Base-by-base conservation (phyloP, 345 rosid species). In the Aquilaria malaccensis region DNA sequence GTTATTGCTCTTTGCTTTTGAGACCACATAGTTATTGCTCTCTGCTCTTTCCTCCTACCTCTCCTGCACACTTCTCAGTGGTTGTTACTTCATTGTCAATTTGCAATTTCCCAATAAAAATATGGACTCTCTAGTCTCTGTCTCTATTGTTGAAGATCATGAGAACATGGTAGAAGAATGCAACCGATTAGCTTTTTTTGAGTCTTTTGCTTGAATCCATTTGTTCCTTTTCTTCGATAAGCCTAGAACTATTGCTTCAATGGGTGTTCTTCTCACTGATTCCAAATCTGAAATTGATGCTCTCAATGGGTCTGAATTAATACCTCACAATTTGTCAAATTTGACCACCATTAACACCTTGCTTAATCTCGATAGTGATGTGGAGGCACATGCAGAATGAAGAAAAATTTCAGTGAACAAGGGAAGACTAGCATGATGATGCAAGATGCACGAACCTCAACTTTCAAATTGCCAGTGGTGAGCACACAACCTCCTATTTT, bases 101-200 rank as follows among this genome's bases (percentile, higher is more conserved):
- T 85, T 79, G 55, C 91, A 85, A 71, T 81, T 85, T 30, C 91
- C 91, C 13, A 65, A 68, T 65, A 81, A 83, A 65, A 83, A 80
- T 55, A 76, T 85, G 31, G 88, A 85, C 41, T 77, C 86, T 31
- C 88, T 85, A 2, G 81, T 85, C 63, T 80, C 86, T 30, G 64
- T 85, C 33, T 74, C 81, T 31, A 75, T 79, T 13, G 91, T 83
- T 14, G 91, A 85, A 30, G 91, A 85, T 69, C 74, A 83, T 41
- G 80, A 85, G 14, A 85, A 77, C 74, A 83, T 85, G 91, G 62
- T 85, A 62, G 88, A 85, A 56, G 86, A 85, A 65, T 74, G 75
- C 69, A 76, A 79, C 46, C 74, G 79, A 9, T 64, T 70, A 50
- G 61, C 72, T 14, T 15, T 65, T 53, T 69, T 72, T 52, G 15